Evolutionary conservation across 352 stramenopile genomes (phyloP), one percentile per base, ranked within the genome.

Genomic region (Globisporangium irregulare): DNA sequence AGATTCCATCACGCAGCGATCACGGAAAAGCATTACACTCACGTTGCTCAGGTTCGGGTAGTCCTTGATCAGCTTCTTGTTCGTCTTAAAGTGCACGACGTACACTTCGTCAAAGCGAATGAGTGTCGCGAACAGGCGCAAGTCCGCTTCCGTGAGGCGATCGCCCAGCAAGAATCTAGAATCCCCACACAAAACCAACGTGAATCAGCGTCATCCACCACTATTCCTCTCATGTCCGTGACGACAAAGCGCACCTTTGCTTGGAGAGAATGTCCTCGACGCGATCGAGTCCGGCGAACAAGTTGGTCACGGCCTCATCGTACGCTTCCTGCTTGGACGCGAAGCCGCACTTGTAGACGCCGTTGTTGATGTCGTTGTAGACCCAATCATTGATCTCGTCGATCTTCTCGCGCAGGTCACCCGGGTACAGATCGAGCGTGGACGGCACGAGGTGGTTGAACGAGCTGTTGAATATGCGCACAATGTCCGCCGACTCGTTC

Each of bases 401-500:
- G 72, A 98, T 97, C 34, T 96, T 67, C 51, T 79, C 73, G 46
- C 81, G 82, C 27, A 96, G 75, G 55, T 91, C 81, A 51, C 72
- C 62, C 25, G 93, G 90, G 75, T 95, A 97, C 59, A 97, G 75
- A 55, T 95, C 81, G 53, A 89, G 77, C 66, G 78, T 84, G 50
- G 78, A 87, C 59, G 89, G 73, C 61, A 92, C 81, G 53, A 91
- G 75, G 29, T 77, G 68, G 59, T 96, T 79, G 60, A 97, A 96
- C 27, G 81, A 87, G 56, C 67, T 82, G 75, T 93, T 93, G 29
- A 98, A 85, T 75, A 98, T 96, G 68, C 92, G 84, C 70, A 98
- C 91, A 65, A 98, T 98, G 59, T 98, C 92, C 59, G 87, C 84
- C 54, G 88, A 97, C 72, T 98, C 95, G 79, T 98, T 98, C 63